phyloP scores from a whole-genome alignment of 2,329 filamentous ascomycete species.

The Penicillium glabrum region DNA sequence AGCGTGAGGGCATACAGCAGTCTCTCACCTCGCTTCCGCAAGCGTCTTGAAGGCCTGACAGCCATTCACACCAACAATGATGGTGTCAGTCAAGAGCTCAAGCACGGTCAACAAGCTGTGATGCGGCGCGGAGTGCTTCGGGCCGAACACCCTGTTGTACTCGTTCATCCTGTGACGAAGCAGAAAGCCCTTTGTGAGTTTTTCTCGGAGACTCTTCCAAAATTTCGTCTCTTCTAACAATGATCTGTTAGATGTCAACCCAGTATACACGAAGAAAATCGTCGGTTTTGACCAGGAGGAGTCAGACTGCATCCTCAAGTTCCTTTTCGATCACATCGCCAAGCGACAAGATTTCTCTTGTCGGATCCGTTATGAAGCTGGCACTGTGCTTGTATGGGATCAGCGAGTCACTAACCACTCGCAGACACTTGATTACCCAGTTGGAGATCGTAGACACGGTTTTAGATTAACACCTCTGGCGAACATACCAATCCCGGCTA shows the following conservation, averaged over 20 bases:
- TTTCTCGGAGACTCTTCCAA: no score
- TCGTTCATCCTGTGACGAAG: no score
- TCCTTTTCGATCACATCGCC: background rate
- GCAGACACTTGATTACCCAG: constrained; percentile 1
- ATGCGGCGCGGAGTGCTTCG: no score
- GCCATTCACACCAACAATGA: no score
- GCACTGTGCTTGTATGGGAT: background rate
- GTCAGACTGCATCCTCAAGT: background rate
- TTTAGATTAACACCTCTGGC: background rate
- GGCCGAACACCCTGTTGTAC: no score
- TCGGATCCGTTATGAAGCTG: background rate
- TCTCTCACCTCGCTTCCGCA: background rate
- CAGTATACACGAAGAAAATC: background rate
- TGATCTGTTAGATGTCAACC: no score
- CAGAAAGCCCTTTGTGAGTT: no score
- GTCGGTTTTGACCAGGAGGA: background rate
- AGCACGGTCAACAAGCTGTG: no score
- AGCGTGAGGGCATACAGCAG: background rate
- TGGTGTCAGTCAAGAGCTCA: no score
- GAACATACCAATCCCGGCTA: background rate
- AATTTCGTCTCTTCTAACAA: no score
- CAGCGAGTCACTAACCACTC: constrained; percentile 1
- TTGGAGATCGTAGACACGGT: background rate
- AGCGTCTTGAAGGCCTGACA: background rate
- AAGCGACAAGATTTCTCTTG: background rate